Percentiles rank a stretch among this genome's conserved stretches.
These are phyloP conservation scores for Pseudogymnoascus sp. DNA, from an alignment of 2,329 filamentous ascomycete genomes.

Conservation along the genomic window DNA sequence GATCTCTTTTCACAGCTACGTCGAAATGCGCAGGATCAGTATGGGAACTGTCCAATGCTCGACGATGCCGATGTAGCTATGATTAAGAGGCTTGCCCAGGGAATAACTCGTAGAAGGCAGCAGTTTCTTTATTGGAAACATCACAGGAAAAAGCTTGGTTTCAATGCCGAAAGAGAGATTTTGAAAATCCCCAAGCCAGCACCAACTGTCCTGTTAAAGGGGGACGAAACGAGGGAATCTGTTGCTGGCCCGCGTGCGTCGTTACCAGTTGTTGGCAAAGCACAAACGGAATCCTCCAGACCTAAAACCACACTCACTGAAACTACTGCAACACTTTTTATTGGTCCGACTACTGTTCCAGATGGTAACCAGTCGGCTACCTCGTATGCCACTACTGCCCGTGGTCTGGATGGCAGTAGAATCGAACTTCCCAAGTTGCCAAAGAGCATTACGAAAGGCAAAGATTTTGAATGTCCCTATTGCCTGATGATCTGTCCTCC, in stretches of 20 bases:
- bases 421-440: background rate
- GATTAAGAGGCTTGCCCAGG: background rate
- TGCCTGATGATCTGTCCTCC: slow-evolving; percentile 3
- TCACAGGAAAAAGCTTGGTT: background rate
- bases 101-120: background rate
- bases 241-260: background rate
- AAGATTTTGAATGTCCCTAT: slow-evolving; percentile 10
- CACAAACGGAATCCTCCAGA: background rate
- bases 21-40: background rate
- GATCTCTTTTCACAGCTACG: background rate
- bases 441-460: background rate
- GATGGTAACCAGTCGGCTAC: background rate
- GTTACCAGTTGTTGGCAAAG: background rate
- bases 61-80: background rate
- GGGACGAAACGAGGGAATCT: background rate
- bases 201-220: background rate
- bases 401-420: background rate
- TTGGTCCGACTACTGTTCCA: background rate
- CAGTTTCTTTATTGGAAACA: background rate
- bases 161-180: background rate
- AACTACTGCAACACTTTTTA: background rate
- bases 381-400: background rate
- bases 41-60: background rate
- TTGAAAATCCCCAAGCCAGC: background rate
- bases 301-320: background rate